phyloP scores from a whole-genome alignment of 495 filamentous ascomycete genomes.

The Pyrenopolyporus hunteri region DNA sequence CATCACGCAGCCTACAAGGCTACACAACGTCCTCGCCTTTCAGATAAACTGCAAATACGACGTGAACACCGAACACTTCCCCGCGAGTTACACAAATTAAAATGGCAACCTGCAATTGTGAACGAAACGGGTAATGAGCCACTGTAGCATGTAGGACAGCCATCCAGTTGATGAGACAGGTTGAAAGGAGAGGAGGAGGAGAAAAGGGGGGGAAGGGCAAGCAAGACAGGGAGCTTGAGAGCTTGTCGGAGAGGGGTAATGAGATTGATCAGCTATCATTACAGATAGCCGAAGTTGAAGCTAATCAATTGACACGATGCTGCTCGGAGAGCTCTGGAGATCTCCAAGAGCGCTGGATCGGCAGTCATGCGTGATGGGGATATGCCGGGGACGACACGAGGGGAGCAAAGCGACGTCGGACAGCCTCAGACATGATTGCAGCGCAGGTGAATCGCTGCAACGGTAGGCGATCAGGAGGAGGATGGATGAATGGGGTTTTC shows the following conservation, averaged over 20 bases:
- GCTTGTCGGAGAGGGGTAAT: constrained; percentile 31
- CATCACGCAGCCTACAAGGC: constrained; percentile 24
- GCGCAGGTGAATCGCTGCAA: constrained; percentile 15
- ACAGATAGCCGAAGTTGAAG: constrained; percentile 33
- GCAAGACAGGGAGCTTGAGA: constrained; percentile 12
- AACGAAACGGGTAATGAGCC: constrained; percentile 36
- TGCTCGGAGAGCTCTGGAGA: constrained; percentile 12
- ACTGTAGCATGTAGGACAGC: constrained; percentile 9
- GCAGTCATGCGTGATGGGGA: constrained; percentile 27
- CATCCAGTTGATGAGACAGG: neutral
- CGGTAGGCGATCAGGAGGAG: constrained; percentile 5
- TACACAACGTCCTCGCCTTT: constrained; percentile 26
- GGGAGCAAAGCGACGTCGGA: constrained; percentile 30
- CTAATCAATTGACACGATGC: constrained; percentile 28
- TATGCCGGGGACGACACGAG: constrained; percentile 14
- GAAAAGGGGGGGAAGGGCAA: constrained; percentile 10
- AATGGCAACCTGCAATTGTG: constrained; percentile 32
- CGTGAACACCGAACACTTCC: constrained; percentile 23
- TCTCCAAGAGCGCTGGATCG: constrained; percentile 29
- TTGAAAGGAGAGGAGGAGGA: neutral
- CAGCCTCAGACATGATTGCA: constrained; percentile 28
- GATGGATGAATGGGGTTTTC: constrained; percentile 19
- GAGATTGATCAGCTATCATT: constrained; percentile 36
- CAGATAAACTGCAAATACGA: constrained; percentile 31
- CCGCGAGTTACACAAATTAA: constrained; percentile 31